phyloP scores from a whole-genome alignment of 106 monocot genomes.

The Narthecium ossifragum region DNA sequence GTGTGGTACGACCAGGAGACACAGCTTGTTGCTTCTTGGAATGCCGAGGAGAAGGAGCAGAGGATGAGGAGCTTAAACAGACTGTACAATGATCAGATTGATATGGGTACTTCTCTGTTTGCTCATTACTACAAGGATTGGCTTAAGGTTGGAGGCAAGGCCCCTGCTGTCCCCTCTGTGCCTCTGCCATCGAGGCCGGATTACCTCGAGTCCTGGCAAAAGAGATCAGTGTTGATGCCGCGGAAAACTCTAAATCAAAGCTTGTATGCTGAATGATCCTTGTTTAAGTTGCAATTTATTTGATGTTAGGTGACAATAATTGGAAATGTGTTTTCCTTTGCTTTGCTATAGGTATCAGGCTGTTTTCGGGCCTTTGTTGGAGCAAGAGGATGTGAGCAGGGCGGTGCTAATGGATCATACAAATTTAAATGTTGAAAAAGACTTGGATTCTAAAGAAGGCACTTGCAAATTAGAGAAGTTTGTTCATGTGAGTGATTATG shows the following conservation, averaged over 20 bases:
- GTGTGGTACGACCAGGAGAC: slow-evolving; percentile 57
- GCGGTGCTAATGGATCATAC: slow-evolving; percentile 5
- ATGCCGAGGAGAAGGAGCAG: slow-evolving; percentile 28
- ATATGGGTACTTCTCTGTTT: slow-evolving; percentile 56
- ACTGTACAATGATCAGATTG: slow-evolving; percentile 69
- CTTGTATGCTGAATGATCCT: slow-evolving; percentile 30
- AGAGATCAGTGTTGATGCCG: slow-evolving; percentile 24
- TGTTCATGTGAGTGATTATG: slow-evolving; percentile 48
- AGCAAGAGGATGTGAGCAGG: slow-evolving; percentile 17
- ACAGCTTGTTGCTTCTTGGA: slow-evolving; percentile 25
- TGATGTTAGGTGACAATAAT: background rate
- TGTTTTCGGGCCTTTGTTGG: slow-evolving; percentile 36
- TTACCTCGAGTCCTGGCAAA: slow-evolving; percentile 11
- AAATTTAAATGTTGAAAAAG: slow-evolving; percentile 9
- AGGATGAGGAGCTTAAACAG: slow-evolving; percentile 44
- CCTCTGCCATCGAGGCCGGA: slow-evolving; percentile 34
- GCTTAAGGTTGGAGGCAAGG: slow-evolving; percentile 42
- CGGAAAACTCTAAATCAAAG: slow-evolving; percentile 27
- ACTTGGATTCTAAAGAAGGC: slow-evolving; percentile 13
- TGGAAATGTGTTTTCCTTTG: background rate
- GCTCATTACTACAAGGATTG: slow-evolving; percentile 78
- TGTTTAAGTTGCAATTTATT: background rate
- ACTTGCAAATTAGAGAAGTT: slow-evolving; percentile 14
- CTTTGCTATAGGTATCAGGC: slow-evolving; percentile 40
- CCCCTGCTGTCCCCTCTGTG: slow-evolving; percentile 43